Evolutionary conservation across 257 asterid genomes (phyloP).

Genomic region (Solanum megistacrolobum): DNA sequence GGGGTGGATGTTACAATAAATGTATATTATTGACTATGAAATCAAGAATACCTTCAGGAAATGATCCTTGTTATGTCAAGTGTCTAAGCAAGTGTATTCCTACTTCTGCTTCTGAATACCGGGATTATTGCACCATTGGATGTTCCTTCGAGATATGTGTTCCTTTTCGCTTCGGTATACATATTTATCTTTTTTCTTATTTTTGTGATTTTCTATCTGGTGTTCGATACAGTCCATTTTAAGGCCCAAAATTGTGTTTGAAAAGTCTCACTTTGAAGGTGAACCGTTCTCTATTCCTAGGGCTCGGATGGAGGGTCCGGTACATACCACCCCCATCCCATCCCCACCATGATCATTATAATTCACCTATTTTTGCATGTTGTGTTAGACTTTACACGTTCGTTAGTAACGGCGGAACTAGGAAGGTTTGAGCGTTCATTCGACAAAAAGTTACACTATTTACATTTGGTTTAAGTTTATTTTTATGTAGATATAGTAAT

Average conservation of each 20-base stretch:
- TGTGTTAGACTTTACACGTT: background rate
- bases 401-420: background rate
- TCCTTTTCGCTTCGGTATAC: constrained; percentile 18
- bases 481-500: background rate
- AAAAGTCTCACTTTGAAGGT: background rate
- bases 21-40: constrained; percentile 14
- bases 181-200: background rate
- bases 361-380: background rate
- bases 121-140: constrained; percentile 40
- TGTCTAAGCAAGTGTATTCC: constrained; percentile 37
- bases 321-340: no score
- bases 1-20: constrained; percentile 56
- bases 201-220: background rate
- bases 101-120: constrained; percentile 14
- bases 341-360: background rate
- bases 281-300: no score
- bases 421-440: background rate
- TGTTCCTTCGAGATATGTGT: constrained; percentile 26
- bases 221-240: background rate
- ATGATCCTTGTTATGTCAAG: constrained; percentile 21
- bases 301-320: no score
- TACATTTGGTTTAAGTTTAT: background rate
- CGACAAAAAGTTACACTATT: background rate
- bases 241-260: background rate
- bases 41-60: background rate